Evolutionary conservation across 169 alveolate genomes (phyloP).

Genomic region (Plasmodium coatneyi): DNA sequence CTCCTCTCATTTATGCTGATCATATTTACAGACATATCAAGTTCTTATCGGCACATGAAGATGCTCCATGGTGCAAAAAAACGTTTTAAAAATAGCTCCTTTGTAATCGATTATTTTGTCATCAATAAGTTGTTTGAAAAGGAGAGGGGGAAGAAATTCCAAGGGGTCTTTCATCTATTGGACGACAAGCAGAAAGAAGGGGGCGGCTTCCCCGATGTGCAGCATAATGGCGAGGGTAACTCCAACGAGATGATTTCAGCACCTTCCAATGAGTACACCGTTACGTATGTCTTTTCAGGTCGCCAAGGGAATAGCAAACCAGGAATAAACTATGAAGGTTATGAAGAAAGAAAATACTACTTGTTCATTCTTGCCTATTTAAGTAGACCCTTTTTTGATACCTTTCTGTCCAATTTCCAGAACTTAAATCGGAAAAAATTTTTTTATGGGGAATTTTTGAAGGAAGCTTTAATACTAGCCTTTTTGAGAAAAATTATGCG

Average conservation of each 20-base stretch:
- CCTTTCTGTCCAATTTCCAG: slow-evolving; percentile 8
- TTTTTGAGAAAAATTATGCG: slow-evolving; percentile 52
- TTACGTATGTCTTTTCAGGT: not conserved
- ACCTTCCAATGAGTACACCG: not conserved
- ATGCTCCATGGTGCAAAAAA: not conserved
- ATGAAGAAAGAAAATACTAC: slow-evolving; percentile 34
- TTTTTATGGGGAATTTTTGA: not conserved
- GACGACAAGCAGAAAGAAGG: not conserved
- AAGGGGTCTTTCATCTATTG: not conserved
- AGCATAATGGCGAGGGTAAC: not conserved
- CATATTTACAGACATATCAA: not conserved
- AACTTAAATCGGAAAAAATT: not conserved
- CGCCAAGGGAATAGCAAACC: not conserved
- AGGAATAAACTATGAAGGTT: not conserved
- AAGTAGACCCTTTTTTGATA: slow-evolving; percentile 33
- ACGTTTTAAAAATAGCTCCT: not conserved
- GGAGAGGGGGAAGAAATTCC: not conserved
- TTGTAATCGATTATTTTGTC: not conserved
- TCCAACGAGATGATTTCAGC: not conserved
- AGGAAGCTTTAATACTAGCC: not conserved
- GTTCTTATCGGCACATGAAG: not conserved
- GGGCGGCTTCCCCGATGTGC: not conserved
- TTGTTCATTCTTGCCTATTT: slow-evolving; percentile 38
- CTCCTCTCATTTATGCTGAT: not conserved
- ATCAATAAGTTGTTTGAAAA: slow-evolving; percentile 1